Evolutionary conservation across 176 grass and related monocot genomes (phyloP).

Genomic region (sorghum (Sorghum bicolor)): Sorghum_bicolor_NCBIv3 NC_012871.2:74952501-74953000

Average conservation of each 20-base stretch:
- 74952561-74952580: neutral
- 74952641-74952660: neutral
- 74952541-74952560: neutral
- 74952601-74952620: neutral
- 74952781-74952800: neutral
- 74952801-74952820: neutral
- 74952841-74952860: neutral
- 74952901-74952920: neutral
- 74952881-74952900: neutral
- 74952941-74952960: neutral
- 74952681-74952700: neutral
- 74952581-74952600: neutral
- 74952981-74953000: neutral
- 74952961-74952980: neutral
- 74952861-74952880: too few relatives aligned
- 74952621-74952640: neutral
- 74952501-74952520: neutral
- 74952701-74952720: neutral
- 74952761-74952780: neutral
- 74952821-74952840: neutral
- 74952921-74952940: neutral
- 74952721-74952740: neutral
- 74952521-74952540: neutral
- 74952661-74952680: neutral
- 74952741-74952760: neutral